phyloP scores from a whole-genome alignment of 83 land plant genomes.

The Thuja plicata region DNA sequence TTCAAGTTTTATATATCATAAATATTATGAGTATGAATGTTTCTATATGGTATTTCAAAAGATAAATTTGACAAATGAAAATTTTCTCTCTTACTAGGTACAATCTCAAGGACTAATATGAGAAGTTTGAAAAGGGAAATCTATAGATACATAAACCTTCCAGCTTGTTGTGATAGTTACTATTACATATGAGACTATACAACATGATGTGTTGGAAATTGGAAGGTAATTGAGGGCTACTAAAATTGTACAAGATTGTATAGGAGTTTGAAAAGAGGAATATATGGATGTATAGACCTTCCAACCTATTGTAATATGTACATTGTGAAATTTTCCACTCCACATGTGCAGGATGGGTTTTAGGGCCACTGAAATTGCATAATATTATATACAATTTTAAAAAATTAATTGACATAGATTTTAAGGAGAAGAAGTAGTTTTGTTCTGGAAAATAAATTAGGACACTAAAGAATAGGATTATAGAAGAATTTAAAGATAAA shows the following conservation, averaged over 20 bases:
- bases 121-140: background rate
- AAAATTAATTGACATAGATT: background rate
- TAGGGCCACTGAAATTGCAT: background rate
- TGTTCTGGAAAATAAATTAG: no score
- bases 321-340: background rate
- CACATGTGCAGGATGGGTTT: background rate
- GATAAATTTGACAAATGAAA: background rate
- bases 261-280: background rate
- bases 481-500: no score
- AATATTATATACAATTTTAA: background rate
- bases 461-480: no score
- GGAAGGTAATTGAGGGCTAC: background rate
- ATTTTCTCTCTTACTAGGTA: background rate
- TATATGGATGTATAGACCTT: background rate
- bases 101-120: background rate
- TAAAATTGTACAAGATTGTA: background rate
- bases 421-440: background rate
- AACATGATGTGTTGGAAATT: background rate
- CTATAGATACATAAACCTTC: background rate
- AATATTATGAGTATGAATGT: background rate
- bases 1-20: background rate
- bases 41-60: background rate
- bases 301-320: background rate
- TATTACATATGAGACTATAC: background rate
- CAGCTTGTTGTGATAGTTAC: background rate